Evolutionary conservation across 345 rosid genomes (phyloP), one percentile per base, ranked within the genome.

Genomic region (Barbarea vulgaris): DNA sequence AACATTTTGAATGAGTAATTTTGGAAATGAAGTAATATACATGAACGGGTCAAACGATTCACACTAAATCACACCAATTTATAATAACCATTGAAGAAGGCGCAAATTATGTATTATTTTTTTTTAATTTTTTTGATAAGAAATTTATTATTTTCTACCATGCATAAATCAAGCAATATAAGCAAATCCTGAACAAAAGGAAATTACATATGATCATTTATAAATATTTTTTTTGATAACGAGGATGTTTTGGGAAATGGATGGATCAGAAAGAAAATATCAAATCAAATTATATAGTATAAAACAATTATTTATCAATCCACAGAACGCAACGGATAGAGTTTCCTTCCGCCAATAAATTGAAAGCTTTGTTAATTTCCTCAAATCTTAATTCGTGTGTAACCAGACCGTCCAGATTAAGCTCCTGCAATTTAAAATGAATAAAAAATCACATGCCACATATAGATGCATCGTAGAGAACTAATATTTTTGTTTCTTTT

Each of bases 361-460:
- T 84, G 25, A 89, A 84, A 31, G 95, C 91, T 53, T 78, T 73
- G 81, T 89, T 89, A 39, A 89, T 87, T 36, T 87, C 91, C 3
- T 70, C 64, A 64, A 89, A 87, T 5, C 73, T 65, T 63, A 87
- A 60, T 65, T 84, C 79, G 15, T 86, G 88, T 47, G 89, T 76
- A 25, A 87, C 75, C 59, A 87, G 70, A 8, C 44, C 79, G 3
- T 84, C 86, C 69, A 87, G 3, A 50, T 83, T 74, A 46, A 87
- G 83, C 61, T 83, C 90, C 91, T 89, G 84, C 24, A 48, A 8
- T 34, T 44, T 1, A 14, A 5, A 27, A 64, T 57, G 0, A 24
- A 12, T 3, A 42, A 5, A 17, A 25, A 74, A 25, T 8, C 47
- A 17, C 34, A 66, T 46, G 11, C 7, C 17, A 60, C 3, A 22